Evolutionary conservation across 345 rosid genomes (phyloP).

Genomic region (Euphorbia peplus): DNA sequence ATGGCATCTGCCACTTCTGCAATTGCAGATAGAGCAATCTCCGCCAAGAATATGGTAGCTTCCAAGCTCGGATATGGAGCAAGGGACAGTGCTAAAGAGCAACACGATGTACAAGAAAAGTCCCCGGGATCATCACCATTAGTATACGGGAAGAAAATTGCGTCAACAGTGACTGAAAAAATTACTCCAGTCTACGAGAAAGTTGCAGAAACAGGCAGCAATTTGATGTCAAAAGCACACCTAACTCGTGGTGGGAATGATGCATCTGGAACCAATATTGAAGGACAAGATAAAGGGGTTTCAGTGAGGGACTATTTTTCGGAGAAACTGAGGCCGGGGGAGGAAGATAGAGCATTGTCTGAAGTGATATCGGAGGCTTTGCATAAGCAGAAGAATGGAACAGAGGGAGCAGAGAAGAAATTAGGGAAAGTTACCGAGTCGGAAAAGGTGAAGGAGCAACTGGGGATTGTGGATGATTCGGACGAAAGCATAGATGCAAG

Average conservation of each 20-base stretch:
- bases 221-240: constrained; percentile 31
- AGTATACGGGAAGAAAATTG: constrained; percentile 48
- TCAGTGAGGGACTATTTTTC: constrained; percentile 47
- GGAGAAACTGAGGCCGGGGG: constrained; percentile 73
- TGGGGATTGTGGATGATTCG: constrained; percentile 39
- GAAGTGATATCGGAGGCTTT: constrained; percentile 51
- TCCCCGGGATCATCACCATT: constrained; percentile 17
- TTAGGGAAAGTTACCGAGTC: constrained; percentile 53
- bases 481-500: constrained; percentile 21
- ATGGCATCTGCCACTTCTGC: constrained; percentile 43
- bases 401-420: constrained; percentile 8
- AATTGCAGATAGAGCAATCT: constrained; percentile 41
- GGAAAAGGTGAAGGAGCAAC: constrained; percentile 42
- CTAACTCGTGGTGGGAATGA: constrained; percentile 13
- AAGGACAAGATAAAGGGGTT: constrained; percentile 44
- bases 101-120: constrained; percentile 5
- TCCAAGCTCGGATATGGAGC: constrained; percentile 55
- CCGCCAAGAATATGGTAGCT: constrained; percentile 47
- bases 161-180: constrained; percentile 41
- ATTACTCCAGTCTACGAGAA: constrained; percentile 47
- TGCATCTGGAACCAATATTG: background rate
- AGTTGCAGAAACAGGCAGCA: constrained; percentile 43
- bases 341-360: constrained; percentile 64
- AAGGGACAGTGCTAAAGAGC: constrained; percentile 7
- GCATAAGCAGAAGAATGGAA: constrained; percentile 28